A percentile compares a stretch with the other conserved stretches of the same genome.
Conservation (phyloP, 2,329 filamentous ascomycete species). For the Xylaria sp. region DNA sequence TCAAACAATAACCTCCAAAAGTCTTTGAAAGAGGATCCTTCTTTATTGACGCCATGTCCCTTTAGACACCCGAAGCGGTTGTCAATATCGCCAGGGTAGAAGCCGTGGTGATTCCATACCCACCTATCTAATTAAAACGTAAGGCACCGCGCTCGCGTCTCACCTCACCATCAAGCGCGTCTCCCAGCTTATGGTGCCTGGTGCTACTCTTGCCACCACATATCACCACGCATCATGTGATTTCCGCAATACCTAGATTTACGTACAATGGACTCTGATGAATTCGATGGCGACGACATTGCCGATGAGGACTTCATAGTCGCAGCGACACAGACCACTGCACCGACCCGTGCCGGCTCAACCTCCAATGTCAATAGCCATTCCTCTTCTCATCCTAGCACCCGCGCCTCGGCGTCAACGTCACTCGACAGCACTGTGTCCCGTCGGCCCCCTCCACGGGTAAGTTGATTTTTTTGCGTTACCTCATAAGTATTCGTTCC, state of each 20-base stretch:
- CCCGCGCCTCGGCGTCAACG: constrained; percentile 16
- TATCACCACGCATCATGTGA: constrained; percentile 16
- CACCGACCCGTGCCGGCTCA: constrained; percentile 36
- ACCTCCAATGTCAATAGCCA: constrained; percentile 29
- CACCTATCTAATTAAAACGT: not conserved
- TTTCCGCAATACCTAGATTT: not conserved
- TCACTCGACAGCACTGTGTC: constrained; percentile 13
- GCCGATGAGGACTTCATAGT: constrained; percentile 70
- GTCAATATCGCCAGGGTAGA: not conserved
- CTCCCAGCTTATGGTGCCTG: not conserved
- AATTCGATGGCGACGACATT: constrained; percentile 68
- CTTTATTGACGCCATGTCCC: not conserved
- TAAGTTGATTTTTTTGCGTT: constrained; percentile 21
- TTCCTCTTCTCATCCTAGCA: constrained; percentile 27
- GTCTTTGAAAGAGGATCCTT: not conserved
- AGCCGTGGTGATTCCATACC: not conserved
- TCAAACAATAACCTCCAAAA: not conserved
- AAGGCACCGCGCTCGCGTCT: not conserved
- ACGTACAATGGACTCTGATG: constrained; percentile 59
- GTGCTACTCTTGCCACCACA: not conserved
- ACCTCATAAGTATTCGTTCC: not conserved
- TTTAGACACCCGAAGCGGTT: not conserved
- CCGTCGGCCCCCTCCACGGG: constrained; percentile 21
- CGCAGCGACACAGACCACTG: constrained; percentile 58
- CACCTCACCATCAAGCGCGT: constrained; percentile 7